Evolutionary conservation across 371 early-diverging fungal genomes (phyloP).

Genomic region (Zychaea mexicana): DNA sequence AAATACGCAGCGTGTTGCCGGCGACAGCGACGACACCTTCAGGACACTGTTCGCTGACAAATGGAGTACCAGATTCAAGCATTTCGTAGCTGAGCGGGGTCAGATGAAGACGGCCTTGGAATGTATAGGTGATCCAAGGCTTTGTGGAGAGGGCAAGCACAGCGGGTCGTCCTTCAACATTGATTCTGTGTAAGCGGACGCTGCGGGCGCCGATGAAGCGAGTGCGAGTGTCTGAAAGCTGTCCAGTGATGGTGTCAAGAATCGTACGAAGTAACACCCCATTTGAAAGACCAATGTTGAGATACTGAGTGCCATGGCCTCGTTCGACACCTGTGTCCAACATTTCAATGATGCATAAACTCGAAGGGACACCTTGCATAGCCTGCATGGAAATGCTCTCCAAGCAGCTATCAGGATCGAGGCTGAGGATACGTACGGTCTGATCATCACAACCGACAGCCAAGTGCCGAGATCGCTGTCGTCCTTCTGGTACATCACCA

Average conservation of each 20-base stretch:
- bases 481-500: slow-evolving; percentile 81
- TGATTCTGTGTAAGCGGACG: slow-evolving; percentile 77
- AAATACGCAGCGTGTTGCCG: slow-evolving; percentile 83
- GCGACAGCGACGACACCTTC: slow-evolving; percentile 92
- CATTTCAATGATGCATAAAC: slow-evolving; percentile 78
- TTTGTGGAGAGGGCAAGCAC: slow-evolving; percentile 85
- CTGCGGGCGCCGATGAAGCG: slow-evolving; percentile 88
- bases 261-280: slow-evolving; percentile 90
- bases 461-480: slow-evolving; percentile 78
- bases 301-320: slow-evolving; percentile 71
- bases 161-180: slow-evolving; percentile 68
- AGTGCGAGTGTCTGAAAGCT: slow-evolving; percentile 83
- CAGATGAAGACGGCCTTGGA: slow-evolving; percentile 64
- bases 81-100: slow-evolving; percentile 72
- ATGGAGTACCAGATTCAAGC: slow-evolving; percentile 83
- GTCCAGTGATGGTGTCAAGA: slow-evolving; percentile 83
- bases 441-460: slow-evolving; percentile 93
- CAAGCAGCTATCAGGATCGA: slow-evolving; percentile 81
- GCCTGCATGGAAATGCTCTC: slow-evolving; percentile 86
- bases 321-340: slow-evolving; percentile 63
- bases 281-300: slow-evolving; percentile 89
- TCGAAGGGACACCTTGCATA: slow-evolving; percentile 52
- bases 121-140: slow-evolving; percentile 91
- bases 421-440: slow-evolving; percentile 87
- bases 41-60: slow-evolving; percentile 87